Conservation (phyloP, 495 filamentous ascomycete species). For the Tuber calosporum region DNA sequence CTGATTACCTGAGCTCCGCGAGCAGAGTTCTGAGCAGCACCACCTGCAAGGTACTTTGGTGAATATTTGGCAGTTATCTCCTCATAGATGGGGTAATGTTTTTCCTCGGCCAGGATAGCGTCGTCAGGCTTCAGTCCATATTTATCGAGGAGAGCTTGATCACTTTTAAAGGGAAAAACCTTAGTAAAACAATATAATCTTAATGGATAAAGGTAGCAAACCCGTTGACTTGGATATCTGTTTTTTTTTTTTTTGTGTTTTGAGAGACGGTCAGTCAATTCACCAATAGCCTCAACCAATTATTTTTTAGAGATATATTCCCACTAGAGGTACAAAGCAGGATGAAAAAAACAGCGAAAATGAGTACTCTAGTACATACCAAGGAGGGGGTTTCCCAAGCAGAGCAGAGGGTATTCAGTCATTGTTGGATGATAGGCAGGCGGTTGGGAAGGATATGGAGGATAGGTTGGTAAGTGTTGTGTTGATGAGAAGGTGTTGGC, state of each 20-base stretch:
- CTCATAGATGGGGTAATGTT: constrained; percentile 83
- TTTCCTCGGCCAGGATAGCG: constrained; percentile 88
- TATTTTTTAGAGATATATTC: background rate
- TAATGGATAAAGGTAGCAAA: constrained; percentile 38
- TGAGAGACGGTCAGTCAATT: constrained; percentile 3
- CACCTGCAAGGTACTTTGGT: constrained; percentile 90
- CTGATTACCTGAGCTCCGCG: constrained; percentile 69
- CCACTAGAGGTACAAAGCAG: background rate
- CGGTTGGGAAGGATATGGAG: constrained; percentile 1
- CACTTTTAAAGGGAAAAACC: constrained; percentile 44
- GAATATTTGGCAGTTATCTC: constrained; percentile 79
- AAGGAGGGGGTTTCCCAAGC: constrained; percentile 92
- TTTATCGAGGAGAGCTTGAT: constrained; percentile 74
- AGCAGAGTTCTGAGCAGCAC: constrained; percentile 96
- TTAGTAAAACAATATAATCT: constrained; percentile 27
- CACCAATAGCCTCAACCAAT: background rate
- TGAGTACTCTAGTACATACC: constrained; percentile 49
- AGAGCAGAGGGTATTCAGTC: constrained; percentile 69
- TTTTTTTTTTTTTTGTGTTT: constrained; percentile 6
- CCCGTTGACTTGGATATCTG: constrained; percentile 89
- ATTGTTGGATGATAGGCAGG: constrained; percentile 13
- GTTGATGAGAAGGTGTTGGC: background rate
- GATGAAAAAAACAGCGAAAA: constrained; percentile 27
- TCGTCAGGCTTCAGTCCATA: constrained; percentile 92
- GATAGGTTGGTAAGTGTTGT: constrained; percentile 6